Evolutionary conservation across 352 stramenopile genomes (phyloP), one percentile per base, ranked within the genome.

Genomic region (Phytophthora nicotianae): DNA sequence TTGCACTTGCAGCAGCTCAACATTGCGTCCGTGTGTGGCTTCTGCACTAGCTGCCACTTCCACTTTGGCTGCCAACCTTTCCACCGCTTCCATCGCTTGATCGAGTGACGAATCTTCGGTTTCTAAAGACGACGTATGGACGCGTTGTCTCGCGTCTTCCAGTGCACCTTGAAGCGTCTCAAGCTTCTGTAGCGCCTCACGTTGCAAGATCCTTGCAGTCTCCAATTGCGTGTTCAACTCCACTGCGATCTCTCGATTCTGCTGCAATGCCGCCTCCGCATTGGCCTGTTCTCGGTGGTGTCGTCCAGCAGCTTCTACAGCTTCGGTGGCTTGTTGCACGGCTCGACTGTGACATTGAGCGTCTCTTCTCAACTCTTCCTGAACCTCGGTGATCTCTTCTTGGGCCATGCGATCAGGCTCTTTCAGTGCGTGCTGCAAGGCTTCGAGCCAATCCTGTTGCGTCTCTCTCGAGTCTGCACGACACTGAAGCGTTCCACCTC

Each of bases 331-430:
- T 4, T 69, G 57, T n/a, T 70, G 57, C 42, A 89, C 72, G 2
- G 77, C 81, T 19, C 72, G 65, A 27, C 70, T 70, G 24, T 85
- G 70, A 1, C 68, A 54, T 32, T 79, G 66, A 3, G 63, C 50
- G 33, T 91, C 81, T 0, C 60, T 23, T 16, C 73, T 27, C 0
- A 93, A 49, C 23, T 87, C 72, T 3, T 72, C 65, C 56, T 92
- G 85, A 2, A 77, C 79, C 20, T 91, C 81, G 5, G 86, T 73
- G 53, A 93, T 91, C 57, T 93, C 85, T 16, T 93, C 85, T 38
- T 88, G 69, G 0, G 84, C 75, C 45, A 93, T 81, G 2, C 85
- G 85, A 21, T 90, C 65, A 0, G 85, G 85, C 55, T 93, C 85
- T 10, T 89, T 79, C 17, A 93, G 66, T 16, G 79, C 84, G 54